A percentile compares a stretch with the other conserved stretches of the same genome.
Evolutionary conservation across 306 rosid genomes (phyloP).

Genomic region (Arachis stenosperma): DNA sequence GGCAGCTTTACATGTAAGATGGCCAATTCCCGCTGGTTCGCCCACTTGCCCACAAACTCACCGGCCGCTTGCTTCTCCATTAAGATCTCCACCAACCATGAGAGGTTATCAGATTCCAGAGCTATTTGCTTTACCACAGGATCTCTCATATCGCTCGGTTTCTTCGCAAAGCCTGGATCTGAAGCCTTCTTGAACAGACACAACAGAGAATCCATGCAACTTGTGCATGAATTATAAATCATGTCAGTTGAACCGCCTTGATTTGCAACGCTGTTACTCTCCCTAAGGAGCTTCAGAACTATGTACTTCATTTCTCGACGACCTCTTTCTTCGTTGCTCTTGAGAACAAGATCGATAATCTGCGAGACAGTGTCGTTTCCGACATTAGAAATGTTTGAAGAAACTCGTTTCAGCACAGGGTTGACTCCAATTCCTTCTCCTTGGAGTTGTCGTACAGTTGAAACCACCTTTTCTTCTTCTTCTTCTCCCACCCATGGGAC

Average conservation of each 20-base stretch:
- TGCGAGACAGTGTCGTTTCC: conserved; percentile 75
- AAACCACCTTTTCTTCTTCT: conserved; percentile 90
- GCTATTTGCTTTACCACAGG: conserved; percentile 66
- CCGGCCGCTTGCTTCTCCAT: conserved; percentile 82
- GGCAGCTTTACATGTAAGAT: conserved; percentile 69
- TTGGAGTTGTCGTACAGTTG: conserved; percentile 78
- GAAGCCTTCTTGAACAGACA: conserved; percentile 72
- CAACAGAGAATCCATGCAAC: conserved; percentile 64
- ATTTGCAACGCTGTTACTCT: conserved; percentile 68
- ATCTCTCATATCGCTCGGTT: conserved; percentile 47
- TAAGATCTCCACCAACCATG: conserved; percentile 91
- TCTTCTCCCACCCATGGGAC: conserved; percentile 98
- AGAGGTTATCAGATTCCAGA: conserved; percentile 79
- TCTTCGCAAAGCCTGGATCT: conserved; percentile 48
- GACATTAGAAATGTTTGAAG: conserved; percentile 62
- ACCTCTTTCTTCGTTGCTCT: conserved; percentile 84
- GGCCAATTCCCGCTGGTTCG: conserved; percentile 79
- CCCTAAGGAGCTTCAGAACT: conserved; percentile 90
- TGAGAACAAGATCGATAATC: conserved; percentile 81
- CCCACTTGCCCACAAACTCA: conserved; percentile 81
- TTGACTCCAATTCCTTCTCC: conserved; percentile 78
- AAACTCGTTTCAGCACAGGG: conserved; percentile 88
- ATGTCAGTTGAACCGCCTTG: conserved; percentile 57
- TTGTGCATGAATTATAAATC: conserved; percentile 66
- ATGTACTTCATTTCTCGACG: conserved; percentile 97